Percentiles rank a stretch among this genome's conserved stretches.
These are phyloP conservation scores for Cyclocybe cylindracea DNA, from an alignment of 768 basidiomycete genomes.

Conservation along the genomic window DNA sequence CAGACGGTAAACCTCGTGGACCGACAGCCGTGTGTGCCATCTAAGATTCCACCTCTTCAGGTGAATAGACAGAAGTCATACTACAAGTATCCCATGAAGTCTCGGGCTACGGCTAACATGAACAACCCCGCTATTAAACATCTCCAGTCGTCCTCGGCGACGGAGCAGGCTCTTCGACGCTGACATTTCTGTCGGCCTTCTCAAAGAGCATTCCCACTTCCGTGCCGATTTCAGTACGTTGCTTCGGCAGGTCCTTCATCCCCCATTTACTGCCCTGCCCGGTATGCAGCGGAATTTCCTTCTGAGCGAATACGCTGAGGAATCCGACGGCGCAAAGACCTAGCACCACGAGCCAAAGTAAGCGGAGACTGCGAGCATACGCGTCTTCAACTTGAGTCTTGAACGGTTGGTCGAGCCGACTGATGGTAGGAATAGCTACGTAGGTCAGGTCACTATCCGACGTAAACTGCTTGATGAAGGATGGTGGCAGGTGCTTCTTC, in stretches of 20 bases:
- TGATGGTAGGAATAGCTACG: constrained; percentile 43
- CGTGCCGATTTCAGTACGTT: constrained; percentile 4
- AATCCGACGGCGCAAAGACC: constrained; percentile 40
- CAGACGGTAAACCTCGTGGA: too few relatives aligned
- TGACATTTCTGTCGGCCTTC: background rate
- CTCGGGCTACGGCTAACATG: too few relatives aligned
- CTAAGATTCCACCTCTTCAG: too few relatives aligned
- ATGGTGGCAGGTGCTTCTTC: constrained; percentile 37
- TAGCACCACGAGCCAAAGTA: constrained; percentile 45
- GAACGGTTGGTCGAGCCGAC: constrained; percentile 31
- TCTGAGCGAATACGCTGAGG: constrained; percentile 32
- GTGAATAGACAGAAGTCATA: too few relatives aligned
- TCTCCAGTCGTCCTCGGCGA: too few relatives aligned
- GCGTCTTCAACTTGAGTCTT: constrained; percentile 36
- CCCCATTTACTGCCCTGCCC: constrained; percentile 31
- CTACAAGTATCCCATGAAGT: too few relatives aligned
- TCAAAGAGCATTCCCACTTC: background rate
- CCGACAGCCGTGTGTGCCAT: too few relatives aligned
- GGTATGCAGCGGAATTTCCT: constrained; percentile 30
- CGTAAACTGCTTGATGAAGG: constrained; percentile 30
- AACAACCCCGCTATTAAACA: too few relatives aligned
- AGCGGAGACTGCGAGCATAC: constrained; percentile 38
- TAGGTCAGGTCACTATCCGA: constrained; percentile 32
- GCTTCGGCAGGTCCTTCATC: constrained; percentile 14
- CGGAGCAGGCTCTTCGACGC: too few relatives aligned